phyloP scores from a whole-genome alignment of 78 protist species.

The Dictyostelium purpureum region DNA sequence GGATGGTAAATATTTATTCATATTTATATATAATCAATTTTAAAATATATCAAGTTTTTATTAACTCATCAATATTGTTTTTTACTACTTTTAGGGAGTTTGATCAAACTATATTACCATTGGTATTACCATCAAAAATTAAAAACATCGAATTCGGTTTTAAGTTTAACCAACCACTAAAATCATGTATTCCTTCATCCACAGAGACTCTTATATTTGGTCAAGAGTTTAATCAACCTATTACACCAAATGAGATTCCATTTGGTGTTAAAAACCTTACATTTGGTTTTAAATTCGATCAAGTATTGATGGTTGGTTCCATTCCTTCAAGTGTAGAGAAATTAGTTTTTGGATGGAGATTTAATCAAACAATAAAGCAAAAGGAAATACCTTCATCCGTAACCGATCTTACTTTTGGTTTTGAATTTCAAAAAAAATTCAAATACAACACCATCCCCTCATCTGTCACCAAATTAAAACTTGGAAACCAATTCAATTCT shows the following conservation, averaged over 20 bases:
- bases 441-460: no score
- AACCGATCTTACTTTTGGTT: neutral
- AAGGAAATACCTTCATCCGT: neutral
- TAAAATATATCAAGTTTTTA: no score
- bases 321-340: neutral
- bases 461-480: no score
- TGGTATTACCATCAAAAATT: no score
- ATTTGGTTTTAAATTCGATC: neutral
- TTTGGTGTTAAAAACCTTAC: neutral
- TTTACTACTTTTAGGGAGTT: no score
- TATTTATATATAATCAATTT: no score
- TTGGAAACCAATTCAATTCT: no score
- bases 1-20: no score
- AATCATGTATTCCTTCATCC: neutral
- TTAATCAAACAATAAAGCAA: neutral
- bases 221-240: neutral
- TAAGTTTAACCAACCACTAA: neutral
- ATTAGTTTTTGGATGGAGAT: neutral
- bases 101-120: no score
- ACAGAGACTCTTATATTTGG: neutral
- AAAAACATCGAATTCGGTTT: no score
- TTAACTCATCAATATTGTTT: no score
- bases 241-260: neutral
- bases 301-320: neutral
- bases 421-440: no score